These are phyloP conservation scores for Micractinium conductrix DNA, from an alignment of 139 green algal species.

Conservation along the genomic window DNA sequence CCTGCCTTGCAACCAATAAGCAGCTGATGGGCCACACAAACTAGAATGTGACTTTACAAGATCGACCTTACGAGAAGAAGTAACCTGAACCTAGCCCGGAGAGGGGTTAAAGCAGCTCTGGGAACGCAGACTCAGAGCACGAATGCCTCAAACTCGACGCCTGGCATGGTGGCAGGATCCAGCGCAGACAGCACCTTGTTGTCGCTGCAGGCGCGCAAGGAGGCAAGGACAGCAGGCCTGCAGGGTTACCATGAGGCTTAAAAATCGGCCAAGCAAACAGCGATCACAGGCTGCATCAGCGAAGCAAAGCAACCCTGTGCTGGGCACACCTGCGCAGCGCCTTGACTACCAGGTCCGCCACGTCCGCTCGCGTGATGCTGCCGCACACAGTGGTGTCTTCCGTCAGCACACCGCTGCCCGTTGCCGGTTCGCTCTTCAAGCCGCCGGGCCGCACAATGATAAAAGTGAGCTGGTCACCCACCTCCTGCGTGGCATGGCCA, in stretches of 20 bases:
- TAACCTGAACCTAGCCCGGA: no score
- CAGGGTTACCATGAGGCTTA: not conserved
- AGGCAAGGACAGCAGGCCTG: not conserved
- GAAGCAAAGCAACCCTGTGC: not conserved
- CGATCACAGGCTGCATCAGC: not conserved
- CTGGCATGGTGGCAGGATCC: constrained; percentile 69
- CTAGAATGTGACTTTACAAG: no score
- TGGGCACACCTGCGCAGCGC: constrained; percentile 50
- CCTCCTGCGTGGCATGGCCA: constrained; percentile 27
- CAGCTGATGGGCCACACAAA: no score
- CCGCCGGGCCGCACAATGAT: constrained; percentile 95
- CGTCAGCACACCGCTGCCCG: constrained; percentile 87
- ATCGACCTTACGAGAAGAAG: no score
- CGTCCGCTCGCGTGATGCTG: constrained; percentile 87
- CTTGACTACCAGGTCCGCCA: constrained; percentile 83
- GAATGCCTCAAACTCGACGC: constrained; percentile 61
- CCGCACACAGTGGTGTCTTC: constrained; percentile 81
- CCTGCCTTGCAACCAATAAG: no score
- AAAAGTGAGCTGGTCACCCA: constrained; percentile 71
- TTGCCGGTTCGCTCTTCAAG: constrained; percentile 86
- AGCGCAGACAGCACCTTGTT: constrained; percentile 82
- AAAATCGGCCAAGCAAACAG: not conserved
- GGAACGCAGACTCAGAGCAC: constrained; percentile 33
- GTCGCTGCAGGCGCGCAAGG: constrained; percentile 44
- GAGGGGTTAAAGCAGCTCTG: no score